A percentile compares a stretch with the other conserved stretches of the same genome.
Conservation (phyloP, 305 asterid genomes). For the Coffea humblotiana region DNA sequence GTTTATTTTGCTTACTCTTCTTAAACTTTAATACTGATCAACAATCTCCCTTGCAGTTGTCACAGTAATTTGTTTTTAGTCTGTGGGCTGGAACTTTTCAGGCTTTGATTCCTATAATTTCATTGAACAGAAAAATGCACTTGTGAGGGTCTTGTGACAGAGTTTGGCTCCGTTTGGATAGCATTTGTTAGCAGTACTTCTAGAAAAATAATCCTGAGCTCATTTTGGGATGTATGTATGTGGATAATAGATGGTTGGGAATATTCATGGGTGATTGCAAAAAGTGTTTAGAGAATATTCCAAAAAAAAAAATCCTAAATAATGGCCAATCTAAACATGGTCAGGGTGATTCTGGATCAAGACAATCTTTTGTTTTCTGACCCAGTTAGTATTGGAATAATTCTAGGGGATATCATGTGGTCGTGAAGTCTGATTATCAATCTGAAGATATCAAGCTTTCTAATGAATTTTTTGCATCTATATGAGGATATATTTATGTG, state of each 20-base stretch:
- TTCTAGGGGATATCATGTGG: background rate
- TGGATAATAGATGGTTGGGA: no score
- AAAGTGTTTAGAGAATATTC: no score
- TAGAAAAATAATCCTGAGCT: no score
- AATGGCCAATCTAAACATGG: no score
- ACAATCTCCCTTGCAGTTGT: background rate
- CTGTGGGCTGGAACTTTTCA: background rate
- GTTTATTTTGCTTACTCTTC: background rate
- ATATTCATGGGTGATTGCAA: no score
- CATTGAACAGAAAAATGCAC: background rate
- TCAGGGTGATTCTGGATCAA: background rate
- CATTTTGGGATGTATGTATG: no score
- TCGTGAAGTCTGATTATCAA: background rate
- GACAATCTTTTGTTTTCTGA: no score
- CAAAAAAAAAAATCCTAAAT: no score
- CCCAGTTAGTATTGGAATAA: background rate
- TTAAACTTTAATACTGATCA: background rate
- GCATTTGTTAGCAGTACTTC: background rate
- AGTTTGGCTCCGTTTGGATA: background rate
- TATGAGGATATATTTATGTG: no score
- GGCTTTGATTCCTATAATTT: background rate
- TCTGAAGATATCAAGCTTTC: no score
- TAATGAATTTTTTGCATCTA: no score
- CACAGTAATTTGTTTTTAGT: background rate
- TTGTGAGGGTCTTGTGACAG: background rate